phyloP scores from a whole-genome alignment of 1,284 basidiomycete species.

The Dichomitus squalens region DNA sequence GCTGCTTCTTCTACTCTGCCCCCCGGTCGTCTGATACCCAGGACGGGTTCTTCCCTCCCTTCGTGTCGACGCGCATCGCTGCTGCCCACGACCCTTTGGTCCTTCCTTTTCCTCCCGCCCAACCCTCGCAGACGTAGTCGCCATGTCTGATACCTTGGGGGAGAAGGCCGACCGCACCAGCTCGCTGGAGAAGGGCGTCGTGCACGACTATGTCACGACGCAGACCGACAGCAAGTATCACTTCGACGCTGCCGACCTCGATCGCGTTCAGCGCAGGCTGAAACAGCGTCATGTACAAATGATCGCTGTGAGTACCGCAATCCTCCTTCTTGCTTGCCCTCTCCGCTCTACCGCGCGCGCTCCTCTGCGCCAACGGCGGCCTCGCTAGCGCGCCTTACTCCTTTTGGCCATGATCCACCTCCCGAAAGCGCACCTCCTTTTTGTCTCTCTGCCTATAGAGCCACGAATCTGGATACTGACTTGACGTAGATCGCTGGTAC shows the following conservation, averaged over 20 bases:
- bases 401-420: too few species aligned
- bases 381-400: too few species aligned
- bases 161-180: constrained; percentile 25
- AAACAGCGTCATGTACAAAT: constrained; percentile 77
- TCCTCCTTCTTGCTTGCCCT: background rate
- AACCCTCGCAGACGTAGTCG: background rate
- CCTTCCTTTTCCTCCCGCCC: too few species aligned
- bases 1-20: too few species aligned
- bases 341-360: too few species aligned
- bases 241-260: constrained; percentile 60
- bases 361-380: too few species aligned
- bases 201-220: constrained; percentile 30
- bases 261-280: constrained; percentile 61
- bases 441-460: background rate
- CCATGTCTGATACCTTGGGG: constrained; percentile 16
- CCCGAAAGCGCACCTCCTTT: too few species aligned
- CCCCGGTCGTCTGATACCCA: too few species aligned
- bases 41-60: too few species aligned
- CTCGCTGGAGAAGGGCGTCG: constrained; percentile 36
- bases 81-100: too few species aligned
- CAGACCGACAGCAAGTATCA: constrained; percentile 29
- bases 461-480: too few species aligned
- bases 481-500: constrained; percentile 64
- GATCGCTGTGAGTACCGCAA: constrained; percentile 40
- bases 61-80: too few species aligned